Base-by-base conservation (phyloP, 1,139 yeast genomes). In the Blastobotrys capitulatus region DNA sequence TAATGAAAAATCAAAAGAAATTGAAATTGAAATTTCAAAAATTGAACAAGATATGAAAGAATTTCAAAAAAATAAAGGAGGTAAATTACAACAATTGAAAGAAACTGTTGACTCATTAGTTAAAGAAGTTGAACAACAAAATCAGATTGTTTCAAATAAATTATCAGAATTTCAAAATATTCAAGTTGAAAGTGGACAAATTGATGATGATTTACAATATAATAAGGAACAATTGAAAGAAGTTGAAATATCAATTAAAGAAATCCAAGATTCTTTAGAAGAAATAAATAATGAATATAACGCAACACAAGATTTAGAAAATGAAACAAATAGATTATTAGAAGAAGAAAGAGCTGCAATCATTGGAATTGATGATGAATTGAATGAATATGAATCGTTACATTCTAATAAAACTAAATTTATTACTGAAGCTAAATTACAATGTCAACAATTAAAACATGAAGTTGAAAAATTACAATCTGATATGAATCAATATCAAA, bases 11-110 rank as follows among this genome's bases (percentile, higher is more conserved):
- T 61, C 72, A 13, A 47, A 56, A 9, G 57, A 54, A 18, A 56
- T 63, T 40, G 65, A 69, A 52, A 50, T 53, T 1, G 86, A 82
- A 39, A 77, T 87, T n/a, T 55, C 61, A 8, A 64, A 64, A 6
- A 82, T 87, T 50, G 88, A 86, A 61, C 76, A 72, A 32, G 98
- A 94, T 64, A 86, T 89, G 73, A 73, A 75, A 47, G 98, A 94
- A 58, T 90, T 90, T 65, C 80, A 79, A 53, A 74, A 72, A 49
- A 86, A 94, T 64, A 90, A 89, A 58, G 88, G 90, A 0, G 78
- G 83, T 1, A 94, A 92, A 64, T 73, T 94, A 52, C 79, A 80
- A 49, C 79, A 85, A 57, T 70, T 94, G 49, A 79, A 82, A 59
- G 59, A 65, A 25, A 44, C 54, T 6, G 52, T 60, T 5, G 56